Evolutionary conservation across 208 protist species (phyloP).

Genomic region (Spironucleus salmonicida): DNA sequence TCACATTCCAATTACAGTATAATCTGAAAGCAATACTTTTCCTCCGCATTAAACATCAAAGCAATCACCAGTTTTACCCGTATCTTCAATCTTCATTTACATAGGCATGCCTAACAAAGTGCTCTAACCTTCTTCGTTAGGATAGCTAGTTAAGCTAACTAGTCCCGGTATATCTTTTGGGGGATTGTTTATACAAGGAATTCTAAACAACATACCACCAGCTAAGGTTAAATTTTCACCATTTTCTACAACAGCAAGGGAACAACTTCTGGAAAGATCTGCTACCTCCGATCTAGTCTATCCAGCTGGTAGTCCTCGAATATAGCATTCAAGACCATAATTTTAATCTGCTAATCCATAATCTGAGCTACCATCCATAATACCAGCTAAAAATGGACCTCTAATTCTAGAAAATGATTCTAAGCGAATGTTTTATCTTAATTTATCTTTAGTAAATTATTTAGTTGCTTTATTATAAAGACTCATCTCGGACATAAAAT

Average conservation of each 20-base stretch:
- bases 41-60: no score
- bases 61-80: neutral
- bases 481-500: neutral
- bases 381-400: conserved; percentile 23
- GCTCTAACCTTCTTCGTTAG: neutral
- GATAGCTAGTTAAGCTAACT: conserved; percentile 8
- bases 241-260: neutral
- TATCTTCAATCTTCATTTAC: neutral
- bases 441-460: neutral
- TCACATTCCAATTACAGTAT: no score
- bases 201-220: conserved; percentile 22
- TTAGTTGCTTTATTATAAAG: neutral
- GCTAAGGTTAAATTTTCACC: conserved; percentile 1
- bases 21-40: no score
- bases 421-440: neutral
- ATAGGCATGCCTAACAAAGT: conserved; percentile 13
- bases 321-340: conserved; percentile 25
- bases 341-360: conserved; percentile 16
- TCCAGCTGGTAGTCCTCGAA: neutral
- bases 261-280: conserved; percentile 10
- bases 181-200: neutral
- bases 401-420: conserved; percentile 10
- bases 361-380: conserved; percentile 12
- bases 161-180: conserved; percentile 25
- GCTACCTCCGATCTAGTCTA: neutral